Percentiles rank a stretch among this genome's conserved stretches.
Conservation (phyloP, 2,329 filamentous ascomycete genomes). For the Fusarium praegraminearum region DNA sequence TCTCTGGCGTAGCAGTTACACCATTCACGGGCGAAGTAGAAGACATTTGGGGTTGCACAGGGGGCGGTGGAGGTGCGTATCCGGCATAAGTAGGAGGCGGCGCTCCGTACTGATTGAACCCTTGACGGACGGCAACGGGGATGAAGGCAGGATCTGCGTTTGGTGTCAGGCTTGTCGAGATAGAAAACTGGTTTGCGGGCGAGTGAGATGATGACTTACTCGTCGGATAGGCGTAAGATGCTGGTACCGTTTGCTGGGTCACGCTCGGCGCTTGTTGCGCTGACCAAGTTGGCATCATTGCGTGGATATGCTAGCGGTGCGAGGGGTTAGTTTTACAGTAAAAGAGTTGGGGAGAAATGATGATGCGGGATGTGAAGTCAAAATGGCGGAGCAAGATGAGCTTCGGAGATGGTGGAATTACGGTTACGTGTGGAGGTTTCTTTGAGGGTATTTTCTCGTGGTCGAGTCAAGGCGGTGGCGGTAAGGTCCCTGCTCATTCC, state of each 20-base stretch:
- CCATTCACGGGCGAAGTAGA: slow-evolving; percentile 44
- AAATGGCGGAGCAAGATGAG: slow-evolving; percentile 22
- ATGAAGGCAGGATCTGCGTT: slow-evolving; percentile 67
- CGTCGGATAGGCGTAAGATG: slow-evolving; percentile 55
- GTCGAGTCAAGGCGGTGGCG: slow-evolving; percentile 39
- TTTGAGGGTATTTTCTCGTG: slow-evolving; percentile 46
- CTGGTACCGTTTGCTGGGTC: slow-evolving; percentile 52
- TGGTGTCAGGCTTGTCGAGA: slow-evolving; percentile 42
- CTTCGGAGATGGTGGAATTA: slow-evolving; percentile 25
- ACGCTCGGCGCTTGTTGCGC: slow-evolving; percentile 58
- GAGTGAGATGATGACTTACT: slow-evolving; percentile 49
- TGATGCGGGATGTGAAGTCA: slow-evolving; percentile 25
- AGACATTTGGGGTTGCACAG: slow-evolving; percentile 45
- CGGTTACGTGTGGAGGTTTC: slow-evolving; percentile 20
- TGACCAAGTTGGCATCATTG: slow-evolving; percentile 56
- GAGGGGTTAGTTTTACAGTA: slow-evolving; percentile 47
- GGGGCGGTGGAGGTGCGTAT: slow-evolving; percentile 49
- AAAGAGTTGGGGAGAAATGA: slow-evolving; percentile 21
- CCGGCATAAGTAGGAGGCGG: slow-evolving; percentile 52
- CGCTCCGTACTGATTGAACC: slow-evolving; percentile 62
- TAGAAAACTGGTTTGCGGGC: not conserved
- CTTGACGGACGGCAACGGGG: slow-evolving; percentile 71
- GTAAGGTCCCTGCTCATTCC: slow-evolving; percentile 46
- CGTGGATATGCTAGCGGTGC: slow-evolving; percentile 38
- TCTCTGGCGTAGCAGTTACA: slow-evolving; percentile 51